Percentiles rank a stretch among this genome's conserved stretches.
Conservation (phyloP, 2,329 filamentous ascomycete species). For the Arthrobotrys musiformis region DNA sequence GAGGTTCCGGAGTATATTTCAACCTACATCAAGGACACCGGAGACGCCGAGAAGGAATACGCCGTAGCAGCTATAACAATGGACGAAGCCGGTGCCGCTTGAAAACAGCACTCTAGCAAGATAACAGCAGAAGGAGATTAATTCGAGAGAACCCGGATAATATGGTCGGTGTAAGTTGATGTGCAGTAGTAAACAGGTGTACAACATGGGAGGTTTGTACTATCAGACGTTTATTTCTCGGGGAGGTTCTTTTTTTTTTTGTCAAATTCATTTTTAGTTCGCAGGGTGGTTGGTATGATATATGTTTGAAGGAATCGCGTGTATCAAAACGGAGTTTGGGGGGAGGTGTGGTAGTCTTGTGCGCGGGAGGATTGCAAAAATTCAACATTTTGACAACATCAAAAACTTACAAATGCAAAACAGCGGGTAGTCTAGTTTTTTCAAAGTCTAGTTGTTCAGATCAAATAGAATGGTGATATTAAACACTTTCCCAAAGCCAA, state of each 20-base stretch:
- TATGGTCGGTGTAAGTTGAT: constrained; percentile 2
- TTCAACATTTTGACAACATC: too few relatives aligned
- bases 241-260: not conserved
- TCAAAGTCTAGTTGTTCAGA: not conserved
- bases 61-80: constrained; percentile 60
- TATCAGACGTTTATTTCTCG: not conserved
- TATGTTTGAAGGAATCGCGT: not conserved
- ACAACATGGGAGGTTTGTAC: constrained; percentile 6
- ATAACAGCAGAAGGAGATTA: too few relatives aligned
- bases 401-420: too few relatives aligned
- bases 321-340: not conserved
- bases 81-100: constrained; percentile 20
- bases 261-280: not conserved
- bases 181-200: not conserved
- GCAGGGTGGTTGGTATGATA: not conserved
- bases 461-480: constrained; percentile 1
- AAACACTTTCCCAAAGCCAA: not conserved
- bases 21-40: constrained; percentile 67
- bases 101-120: too few relatives aligned
- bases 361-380: too few relatives aligned
- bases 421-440: too few relatives aligned
- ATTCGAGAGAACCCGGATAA: too few relatives aligned
- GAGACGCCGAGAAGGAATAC: constrained; percentile 64
- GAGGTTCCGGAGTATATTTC: constrained; percentile 73
- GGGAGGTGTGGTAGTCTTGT: too few relatives aligned